These are phyloP conservation scores for Rhizophagus clarus DNA, from an alignment of 192 early-diverging fungal genomes.

Conservation along the genomic window DNA sequence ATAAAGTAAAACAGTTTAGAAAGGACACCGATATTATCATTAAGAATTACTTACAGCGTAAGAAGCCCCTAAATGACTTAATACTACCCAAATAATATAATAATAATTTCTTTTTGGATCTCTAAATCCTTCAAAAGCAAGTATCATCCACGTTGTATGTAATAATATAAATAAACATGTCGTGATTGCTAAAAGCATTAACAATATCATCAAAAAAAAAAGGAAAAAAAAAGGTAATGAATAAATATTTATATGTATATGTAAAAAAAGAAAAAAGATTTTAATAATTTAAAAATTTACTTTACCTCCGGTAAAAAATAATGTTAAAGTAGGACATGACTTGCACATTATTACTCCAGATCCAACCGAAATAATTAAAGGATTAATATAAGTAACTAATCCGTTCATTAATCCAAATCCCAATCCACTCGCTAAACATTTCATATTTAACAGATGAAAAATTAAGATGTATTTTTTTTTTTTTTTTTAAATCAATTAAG, in stretches of 20 bases:
- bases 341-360: conserved; percentile 69
- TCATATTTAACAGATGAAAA: no score
- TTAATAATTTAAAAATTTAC: neutral
- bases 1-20: neutral
- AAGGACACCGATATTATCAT: conserved; percentile 5
- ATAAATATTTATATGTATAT: neutral
- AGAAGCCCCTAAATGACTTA: conserved; percentile 70
- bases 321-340: conserved; percentile 59
- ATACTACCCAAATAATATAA: conserved; percentile 54
- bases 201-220: neutral
- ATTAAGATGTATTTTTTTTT: no score
- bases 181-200: conserved; percentile 56
- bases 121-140: conserved; percentile 71
- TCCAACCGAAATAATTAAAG: conserved; percentile 67
- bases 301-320: conserved; percentile 73
- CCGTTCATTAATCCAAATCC: conserved; percentile 77
- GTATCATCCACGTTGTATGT: conserved; percentile 75
- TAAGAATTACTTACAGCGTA: conserved; percentile 53
- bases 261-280: no score
- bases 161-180: conserved; percentile 71
- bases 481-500: neutral
- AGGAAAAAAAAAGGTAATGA: neutral
- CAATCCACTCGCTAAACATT: conserved; percentile 55
- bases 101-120: conserved; percentile 38
- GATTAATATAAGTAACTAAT: conserved; percentile 67